Base-by-base conservation (phyloP, 352 stramenopile genomes). In the Globisporangium camurandrum region DNA sequence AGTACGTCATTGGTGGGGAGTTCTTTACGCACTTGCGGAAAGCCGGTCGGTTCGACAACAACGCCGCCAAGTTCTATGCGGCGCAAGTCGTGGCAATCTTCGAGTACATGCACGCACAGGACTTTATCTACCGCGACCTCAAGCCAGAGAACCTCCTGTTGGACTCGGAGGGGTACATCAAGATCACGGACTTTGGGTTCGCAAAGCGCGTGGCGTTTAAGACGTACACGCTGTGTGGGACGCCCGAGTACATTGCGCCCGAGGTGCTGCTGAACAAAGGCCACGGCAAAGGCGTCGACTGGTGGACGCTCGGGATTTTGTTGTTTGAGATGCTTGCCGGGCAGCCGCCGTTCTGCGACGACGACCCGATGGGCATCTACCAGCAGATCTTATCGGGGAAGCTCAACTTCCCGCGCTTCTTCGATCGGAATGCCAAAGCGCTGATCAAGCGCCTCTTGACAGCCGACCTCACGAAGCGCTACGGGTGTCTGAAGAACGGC, bases 311-410 rank as follows among this genome's bases (percentile, higher is more conserved):
- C 37, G 95, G 95, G 39, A 97, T 98, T 46, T 69, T 98, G 46
- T 84, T 98, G n/a, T 98, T 96, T 59, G 94, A 98, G 75, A 98
- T 98, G 95, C 84, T 98, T 5, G 90, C 91, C 22, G 95, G 95
- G 11, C 92, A 98, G 67, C 95, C 95, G 19, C 95, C 95, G 11
- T 98, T 98, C 64, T 95, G 94, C 54, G 93, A 97, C 69, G 87
- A 98, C 49, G 95, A 98, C 61, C 92, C 93, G 16, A 97, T 98
- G 85, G 84, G 86, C 34, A 97, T 98, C 52, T 98, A 98, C 71
- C 88, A 97, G 67, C 88, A 95, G 56, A 97, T 98, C 57, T 67
- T 98, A 4, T 90, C 80, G 41, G 92, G 90, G 26, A 97, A 97
- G 61, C 66, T 98, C 46, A 96, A 90, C 59, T 98, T 98, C 51